These are phyloP conservation scores for Mycena epipterygia DNA, from an alignment of 768 basidiomycete species.

Conservation along the genomic window DNA sequence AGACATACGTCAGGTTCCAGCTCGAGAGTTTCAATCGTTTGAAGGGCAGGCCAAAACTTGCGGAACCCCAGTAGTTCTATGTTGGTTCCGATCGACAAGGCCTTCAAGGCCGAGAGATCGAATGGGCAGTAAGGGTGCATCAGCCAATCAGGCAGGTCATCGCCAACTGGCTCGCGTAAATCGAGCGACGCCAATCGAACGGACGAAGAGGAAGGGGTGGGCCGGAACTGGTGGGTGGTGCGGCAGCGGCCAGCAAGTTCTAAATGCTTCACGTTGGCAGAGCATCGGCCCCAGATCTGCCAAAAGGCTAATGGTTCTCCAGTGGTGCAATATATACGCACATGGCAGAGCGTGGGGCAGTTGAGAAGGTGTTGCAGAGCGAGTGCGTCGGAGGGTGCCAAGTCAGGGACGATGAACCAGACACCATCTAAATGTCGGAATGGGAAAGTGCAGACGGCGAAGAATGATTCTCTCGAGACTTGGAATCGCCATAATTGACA, in stretches of 20 bases:
- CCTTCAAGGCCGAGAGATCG: conserved; percentile 13
- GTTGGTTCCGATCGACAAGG: conserved; percentile 9
- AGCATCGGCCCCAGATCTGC: conserved; percentile 8
- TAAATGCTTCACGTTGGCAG: conserved; percentile 1
- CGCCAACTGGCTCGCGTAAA: conserved; percentile 4
- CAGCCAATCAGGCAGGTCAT: conserved; percentile 9
- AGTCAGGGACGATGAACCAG: not conserved
- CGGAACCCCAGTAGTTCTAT: conserved; percentile 1
- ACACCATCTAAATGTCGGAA: conserved; percentile 15
- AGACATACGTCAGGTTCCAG: conserved; percentile 8
- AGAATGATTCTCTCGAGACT: conserved; percentile 10
- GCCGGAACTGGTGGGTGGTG: conserved; percentile 1
- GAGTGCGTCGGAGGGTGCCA: conserved; percentile 1
- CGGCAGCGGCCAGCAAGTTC: not conserved
- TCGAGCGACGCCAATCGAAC: conserved; percentile 13
- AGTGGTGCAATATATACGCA: conserved; percentile 3
- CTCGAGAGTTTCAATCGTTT: conserved; percentile 14
- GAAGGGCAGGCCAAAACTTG: conserved; percentile 10
- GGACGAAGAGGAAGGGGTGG: not conserved
- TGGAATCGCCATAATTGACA: not conserved
- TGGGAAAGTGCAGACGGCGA: no score
- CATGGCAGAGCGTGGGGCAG: conserved; percentile 7
- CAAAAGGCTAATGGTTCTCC: conserved; percentile 10
- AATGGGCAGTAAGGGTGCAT: conserved; percentile 14
- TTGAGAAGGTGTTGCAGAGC: conserved; percentile 2